A percentile compares a stretch with the other conserved stretches of the same genome.
phyloP scores from a whole-genome alignment of 2,329 filamentous ascomycete genomes.

The Aspergillus candidus region DNA sequence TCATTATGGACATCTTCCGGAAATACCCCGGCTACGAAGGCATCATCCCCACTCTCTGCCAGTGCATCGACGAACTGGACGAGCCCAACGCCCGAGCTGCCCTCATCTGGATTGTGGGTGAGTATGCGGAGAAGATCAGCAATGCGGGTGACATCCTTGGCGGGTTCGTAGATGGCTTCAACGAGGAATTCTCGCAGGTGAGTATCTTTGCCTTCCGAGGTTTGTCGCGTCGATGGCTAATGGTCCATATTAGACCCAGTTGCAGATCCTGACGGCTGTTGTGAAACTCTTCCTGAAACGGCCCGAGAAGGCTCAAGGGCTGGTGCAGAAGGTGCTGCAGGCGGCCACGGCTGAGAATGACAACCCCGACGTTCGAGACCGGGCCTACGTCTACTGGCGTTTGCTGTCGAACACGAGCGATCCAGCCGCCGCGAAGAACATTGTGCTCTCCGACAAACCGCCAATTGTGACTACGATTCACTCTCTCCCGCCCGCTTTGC shows the following conservation, averaged over 20 bases:
- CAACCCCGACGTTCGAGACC: slow-evolving; percentile 93
- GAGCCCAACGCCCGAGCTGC: slow-evolving; percentile 86
- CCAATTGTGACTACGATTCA: slow-evolving; percentile 92
- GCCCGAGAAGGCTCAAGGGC: slow-evolving; percentile 78
- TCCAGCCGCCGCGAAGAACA: slow-evolving; percentile 82
- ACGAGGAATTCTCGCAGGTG: slow-evolving; percentile 92
- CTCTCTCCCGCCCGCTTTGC: slow-evolving; percentile 71
- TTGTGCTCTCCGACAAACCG: slow-evolving; percentile 89
- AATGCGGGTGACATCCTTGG: slow-evolving; percentile 93
- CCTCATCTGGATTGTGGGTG: slow-evolving; percentile 97
- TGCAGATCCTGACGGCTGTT: slow-evolving; percentile 94
- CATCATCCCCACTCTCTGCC: slow-evolving; percentile 91
- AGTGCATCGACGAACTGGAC: slow-evolving; percentile 94
- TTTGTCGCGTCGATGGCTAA: neutral
- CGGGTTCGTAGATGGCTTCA: slow-evolving; percentile 88
- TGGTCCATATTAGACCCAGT: slow-evolving; percentile 64
- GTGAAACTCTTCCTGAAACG: slow-evolving; percentile 98
- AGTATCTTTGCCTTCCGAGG: slow-evolving; percentile 21
- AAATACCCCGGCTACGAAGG: slow-evolving; percentile 98
- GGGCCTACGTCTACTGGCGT: slow-evolving; percentile 98
- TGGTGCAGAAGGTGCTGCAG: slow-evolving; percentile 93
- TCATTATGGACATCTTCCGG: slow-evolving; percentile 96
- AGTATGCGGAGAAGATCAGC: slow-evolving; percentile 98
- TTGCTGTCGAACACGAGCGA: slow-evolving; percentile 75
- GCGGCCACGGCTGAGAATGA: slow-evolving; percentile 90